Evolutionary conservation across 129 eudicot species (phyloP).

Genomic region (Sambucus nigra): DNA sequence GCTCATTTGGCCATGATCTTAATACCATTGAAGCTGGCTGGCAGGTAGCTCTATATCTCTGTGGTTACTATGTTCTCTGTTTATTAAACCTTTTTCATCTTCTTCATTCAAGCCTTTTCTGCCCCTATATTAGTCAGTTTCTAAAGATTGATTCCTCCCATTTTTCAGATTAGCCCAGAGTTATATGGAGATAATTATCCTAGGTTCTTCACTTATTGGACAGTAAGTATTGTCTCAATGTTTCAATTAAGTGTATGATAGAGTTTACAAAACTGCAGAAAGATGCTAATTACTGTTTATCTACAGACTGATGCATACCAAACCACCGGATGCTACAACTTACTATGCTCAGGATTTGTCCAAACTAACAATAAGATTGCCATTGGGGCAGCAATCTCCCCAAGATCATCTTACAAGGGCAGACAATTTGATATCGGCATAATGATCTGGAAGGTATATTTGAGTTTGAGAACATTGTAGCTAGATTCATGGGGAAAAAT

Average conservation of each 20-base stretch:
- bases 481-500: not conserved
- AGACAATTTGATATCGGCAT: conserved; percentile 83
- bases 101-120: not conserved
- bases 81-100: not conserved
- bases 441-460: conserved; percentile 88
- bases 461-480: not conserved
- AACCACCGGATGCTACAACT: conserved; percentile 93
- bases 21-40: conserved; percentile 99
- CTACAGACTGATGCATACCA: conserved; percentile 81
- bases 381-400: conserved; percentile 94
- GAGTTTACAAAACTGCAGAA: not conserved
- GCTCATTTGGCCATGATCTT: conserved; percentile 87
- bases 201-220: conserved; percentile 94
- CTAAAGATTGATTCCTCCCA: not conserved
- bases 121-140: too few relatives aligned
- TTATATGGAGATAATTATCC: conserved; percentile 90
- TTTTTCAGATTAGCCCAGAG: conserved; percentile 78
- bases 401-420: conserved; percentile 60
- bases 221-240: conserved; percentile 34
- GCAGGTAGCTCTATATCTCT: conserved; percentile 48
- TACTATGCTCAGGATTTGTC: conserved; percentile 88
- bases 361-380: conserved; percentile 85
- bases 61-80: not conserved
- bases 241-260: not conserved
- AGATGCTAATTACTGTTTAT: not conserved